These are phyloP conservation scores for Venturia oleaginea DNA, from an alignment of 2,329 filamentous ascomycete species.

Conservation along the genomic window DNA sequence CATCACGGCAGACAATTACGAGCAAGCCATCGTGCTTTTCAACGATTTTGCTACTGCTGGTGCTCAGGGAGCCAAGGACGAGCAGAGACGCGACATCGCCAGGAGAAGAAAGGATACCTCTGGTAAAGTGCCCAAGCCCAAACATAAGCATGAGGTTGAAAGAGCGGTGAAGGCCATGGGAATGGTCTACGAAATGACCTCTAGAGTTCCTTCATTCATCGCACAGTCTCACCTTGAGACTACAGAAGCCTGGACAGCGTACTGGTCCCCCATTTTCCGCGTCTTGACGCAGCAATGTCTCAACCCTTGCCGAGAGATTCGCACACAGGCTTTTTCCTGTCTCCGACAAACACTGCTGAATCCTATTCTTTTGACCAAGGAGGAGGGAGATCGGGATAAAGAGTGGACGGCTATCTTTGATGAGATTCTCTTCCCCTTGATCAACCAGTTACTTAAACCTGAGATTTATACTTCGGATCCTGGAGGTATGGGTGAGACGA, in stretches of 20 bases:
- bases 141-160: conserved; percentile 61
- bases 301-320: conserved; percentile 88
- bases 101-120: conserved; percentile 44
- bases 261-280: conserved; percentile 93
- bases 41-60: conserved; percentile 85
- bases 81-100: conserved; percentile 56
- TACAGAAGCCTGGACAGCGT: conserved; percentile 76
- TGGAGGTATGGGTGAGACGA: conserved; percentile 88
- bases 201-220: conserved; percentile 14
- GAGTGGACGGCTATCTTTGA: conserved; percentile 60
- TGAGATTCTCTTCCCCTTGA: conserved; percentile 87
- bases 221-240: conserved; percentile 13
- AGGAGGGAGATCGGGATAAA: conserved; percentile 38
- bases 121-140: conserved; percentile 16
- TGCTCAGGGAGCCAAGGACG: conserved; percentile 58
- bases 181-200: conserved; percentile 12
- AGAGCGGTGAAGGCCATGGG: conserved; percentile 70
- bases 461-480: conserved; percentile 90
- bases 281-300: conserved; percentile 83
- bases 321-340: conserved; percentile 77
- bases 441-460: conserved; percentile 78
- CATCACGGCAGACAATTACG: conserved; percentile 92
- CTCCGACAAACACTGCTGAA: conserved; percentile 81
- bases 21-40: conserved; percentile 71
- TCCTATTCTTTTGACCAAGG: conserved; percentile 72